Percentiles rank a stretch among this genome's conserved stretches.
These are phyloP conservation scores for Elaphomyces granulatus DNA, from an alignment of 495 filamentous ascomycete genomes.

Conservation along the genomic window DNA sequence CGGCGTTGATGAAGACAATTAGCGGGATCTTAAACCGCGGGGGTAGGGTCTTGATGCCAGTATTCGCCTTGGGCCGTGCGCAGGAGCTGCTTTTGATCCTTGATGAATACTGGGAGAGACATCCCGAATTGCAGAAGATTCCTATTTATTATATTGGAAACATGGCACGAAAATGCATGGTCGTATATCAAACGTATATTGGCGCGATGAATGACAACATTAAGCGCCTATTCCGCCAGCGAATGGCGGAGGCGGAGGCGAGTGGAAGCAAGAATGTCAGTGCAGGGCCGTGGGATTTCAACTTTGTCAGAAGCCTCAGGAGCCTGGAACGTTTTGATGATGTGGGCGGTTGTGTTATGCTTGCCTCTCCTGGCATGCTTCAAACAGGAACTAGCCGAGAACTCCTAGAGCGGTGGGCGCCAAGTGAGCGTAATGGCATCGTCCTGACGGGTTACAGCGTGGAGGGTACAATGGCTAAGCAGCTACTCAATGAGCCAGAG, in stretches of 20 bases:
- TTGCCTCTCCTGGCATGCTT: constrained; percentile 93
- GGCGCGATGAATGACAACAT: constrained; percentile 98
- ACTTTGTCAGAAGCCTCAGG: constrained; percentile 77
- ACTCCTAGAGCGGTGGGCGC: constrained; percentile 88
- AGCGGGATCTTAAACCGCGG: constrained; percentile 80
- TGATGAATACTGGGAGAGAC: constrained; percentile 89
- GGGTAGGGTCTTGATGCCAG: constrained; percentile 84
- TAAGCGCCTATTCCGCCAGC: constrained; percentile 72
- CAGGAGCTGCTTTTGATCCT: constrained; percentile 90
- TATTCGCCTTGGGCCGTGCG: constrained; percentile 85
- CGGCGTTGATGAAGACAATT: constrained; percentile 85
- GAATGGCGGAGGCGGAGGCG: constrained; percentile 74
- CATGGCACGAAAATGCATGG: constrained; percentile 90
- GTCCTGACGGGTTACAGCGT: constrained; percentile 97
- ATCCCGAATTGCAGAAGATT: constrained; percentile 69
- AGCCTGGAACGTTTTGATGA: constrained; percentile 92
- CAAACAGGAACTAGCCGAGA: constrained; percentile 90
- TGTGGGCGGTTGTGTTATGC: constrained; percentile 90
- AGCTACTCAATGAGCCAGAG: constrained; percentile 83
- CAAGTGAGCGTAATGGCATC: constrained; percentile 86
- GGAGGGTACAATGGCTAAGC: constrained; percentile 96
- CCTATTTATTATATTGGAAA: constrained; percentile 97
- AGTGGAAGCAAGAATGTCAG: constrained; percentile 52
- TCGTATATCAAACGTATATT: constrained; percentile 95
- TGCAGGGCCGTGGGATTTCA: constrained; percentile 92